phyloP scores from a whole-genome alignment of 139 green algal genomes.

The Asterochloris sp. region DNA sequence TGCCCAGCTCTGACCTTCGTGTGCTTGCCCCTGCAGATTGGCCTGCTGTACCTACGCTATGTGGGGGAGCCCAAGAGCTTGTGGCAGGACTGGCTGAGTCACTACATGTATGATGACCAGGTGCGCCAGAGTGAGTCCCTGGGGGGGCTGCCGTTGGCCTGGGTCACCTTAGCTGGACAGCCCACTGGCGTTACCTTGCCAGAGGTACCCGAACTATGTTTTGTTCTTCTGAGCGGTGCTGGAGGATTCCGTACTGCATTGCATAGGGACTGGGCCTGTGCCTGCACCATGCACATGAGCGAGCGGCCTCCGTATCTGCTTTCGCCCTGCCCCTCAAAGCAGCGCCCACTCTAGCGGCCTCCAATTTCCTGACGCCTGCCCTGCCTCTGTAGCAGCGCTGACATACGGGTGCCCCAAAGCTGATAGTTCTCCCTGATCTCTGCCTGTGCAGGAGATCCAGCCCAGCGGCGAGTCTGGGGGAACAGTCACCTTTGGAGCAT shows the following conservation, averaged over 20 bases:
- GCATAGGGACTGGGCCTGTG: no score
- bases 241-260: no score
- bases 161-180: no score
- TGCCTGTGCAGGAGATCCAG: conserved; percentile 59
- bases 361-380: no score
- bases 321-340: neutral
- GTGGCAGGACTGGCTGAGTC: conserved; percentile 77
- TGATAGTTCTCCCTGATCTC: neutral
- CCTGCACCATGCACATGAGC: no score
- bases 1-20: no score
- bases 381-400: neutral
- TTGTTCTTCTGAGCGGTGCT: no score
- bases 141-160: no score
- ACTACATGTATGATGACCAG: conserved; percentile 81
- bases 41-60: conserved; percentile 94
- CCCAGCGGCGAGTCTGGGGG: conserved; percentile 52
- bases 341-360: neutral
- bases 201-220: no score
- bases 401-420: no score
- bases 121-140: conserved; percentile 38
- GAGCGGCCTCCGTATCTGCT: no score
- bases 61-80: conserved; percentile 76
- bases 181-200: no score
- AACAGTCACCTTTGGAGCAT: conserved; percentile 80
- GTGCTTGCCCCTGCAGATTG: conserved; percentile 58